Conservation (phyloP, 129 eudicot species). For the Centrapalus pauciflorus region DNA sequence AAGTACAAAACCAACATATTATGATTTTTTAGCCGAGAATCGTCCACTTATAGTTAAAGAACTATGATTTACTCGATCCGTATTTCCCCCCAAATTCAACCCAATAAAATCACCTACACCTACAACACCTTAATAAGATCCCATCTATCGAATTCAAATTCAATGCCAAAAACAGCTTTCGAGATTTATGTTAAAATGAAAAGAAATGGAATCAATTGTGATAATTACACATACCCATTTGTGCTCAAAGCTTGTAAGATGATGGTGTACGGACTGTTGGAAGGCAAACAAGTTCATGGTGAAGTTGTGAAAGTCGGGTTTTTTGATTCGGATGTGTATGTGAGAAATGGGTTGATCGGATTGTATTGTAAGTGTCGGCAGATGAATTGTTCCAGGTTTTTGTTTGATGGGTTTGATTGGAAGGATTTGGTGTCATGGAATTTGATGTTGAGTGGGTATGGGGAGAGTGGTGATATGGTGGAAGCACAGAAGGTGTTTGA, state of each 20-base stretch:
- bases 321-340: constrained; percentile 34
- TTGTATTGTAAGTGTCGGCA: constrained; percentile 35
- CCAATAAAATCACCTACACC: constrained; percentile 25
- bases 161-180: constrained; percentile 27
- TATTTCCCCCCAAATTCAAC: constrained; percentile 30
- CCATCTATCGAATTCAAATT: constrained; percentile 11
- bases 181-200: constrained; percentile 27
- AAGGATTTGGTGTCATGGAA: constrained; percentile 50
- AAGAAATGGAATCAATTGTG: constrained; percentile 26
- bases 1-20: too few relatives aligned
- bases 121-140: constrained; percentile 45
- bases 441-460: constrained; percentile 37
- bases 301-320: constrained; percentile 37
- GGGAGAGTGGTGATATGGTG: constrained; percentile 28
- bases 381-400: constrained; percentile 17
- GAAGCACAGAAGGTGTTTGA: constrained; percentile 44
- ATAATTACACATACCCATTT: constrained; percentile 43
- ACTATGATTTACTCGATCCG: constrained; percentile 26
- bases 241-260: constrained; percentile 38
- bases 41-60: too few relatives aligned
- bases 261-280: constrained; percentile 31
- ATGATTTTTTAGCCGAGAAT: too few relatives aligned
- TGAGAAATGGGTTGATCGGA: constrained; percentile 46
- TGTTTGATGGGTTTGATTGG: constrained; percentile 33
- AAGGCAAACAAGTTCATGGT: constrained; percentile 42